Conservation (phyloP, 2,329 filamentous ascomycete genomes). For the Ciborinia camelliae region DNA sequence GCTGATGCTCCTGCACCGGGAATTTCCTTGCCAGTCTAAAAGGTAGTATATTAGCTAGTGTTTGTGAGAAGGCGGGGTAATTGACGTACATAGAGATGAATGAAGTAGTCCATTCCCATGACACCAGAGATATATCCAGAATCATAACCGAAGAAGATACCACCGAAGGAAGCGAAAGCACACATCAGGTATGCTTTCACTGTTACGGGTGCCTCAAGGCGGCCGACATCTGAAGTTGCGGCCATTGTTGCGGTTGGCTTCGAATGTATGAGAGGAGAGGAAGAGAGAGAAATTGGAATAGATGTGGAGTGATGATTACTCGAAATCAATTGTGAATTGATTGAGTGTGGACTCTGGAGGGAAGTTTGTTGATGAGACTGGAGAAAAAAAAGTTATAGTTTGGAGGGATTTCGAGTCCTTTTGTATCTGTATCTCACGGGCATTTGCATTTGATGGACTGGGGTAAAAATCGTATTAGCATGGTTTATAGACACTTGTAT, state of each 20-base stretch:
- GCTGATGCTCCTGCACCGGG: constrained; percentile 24
- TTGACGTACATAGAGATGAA: constrained; percentile 27
- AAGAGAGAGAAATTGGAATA: background rate
- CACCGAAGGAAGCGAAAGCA: constrained; percentile 67
- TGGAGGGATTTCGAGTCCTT: constrained; percentile 11
- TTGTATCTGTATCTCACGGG: constrained; percentile 10
- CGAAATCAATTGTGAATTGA: background rate
- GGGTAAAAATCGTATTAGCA: background rate
- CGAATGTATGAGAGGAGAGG: background rate
- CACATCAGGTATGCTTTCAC: constrained; percentile 67
- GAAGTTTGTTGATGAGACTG: background rate
- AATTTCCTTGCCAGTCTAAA: constrained; percentile 25
- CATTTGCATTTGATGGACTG: background rate
- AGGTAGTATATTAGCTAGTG: background rate
- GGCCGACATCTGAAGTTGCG: constrained; percentile 59
- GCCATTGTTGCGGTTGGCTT: constrained; percentile 11
- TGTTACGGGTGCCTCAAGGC: constrained; percentile 66
- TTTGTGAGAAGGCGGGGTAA: constrained; percentile 9
- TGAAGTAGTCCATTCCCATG: constrained; percentile 46
- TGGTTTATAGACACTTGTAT: background rate
- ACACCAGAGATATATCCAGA: constrained; percentile 69
- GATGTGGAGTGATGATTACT: background rate
- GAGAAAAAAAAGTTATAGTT: background rate
- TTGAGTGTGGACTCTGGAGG: background rate
- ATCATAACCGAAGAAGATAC: constrained; percentile 61